Percentiles rank a stretch among this genome's conserved stretches.
Evolutionary conservation across 306 rosid genomes (phyloP).

Genomic region (Vigna angularis): DNA sequence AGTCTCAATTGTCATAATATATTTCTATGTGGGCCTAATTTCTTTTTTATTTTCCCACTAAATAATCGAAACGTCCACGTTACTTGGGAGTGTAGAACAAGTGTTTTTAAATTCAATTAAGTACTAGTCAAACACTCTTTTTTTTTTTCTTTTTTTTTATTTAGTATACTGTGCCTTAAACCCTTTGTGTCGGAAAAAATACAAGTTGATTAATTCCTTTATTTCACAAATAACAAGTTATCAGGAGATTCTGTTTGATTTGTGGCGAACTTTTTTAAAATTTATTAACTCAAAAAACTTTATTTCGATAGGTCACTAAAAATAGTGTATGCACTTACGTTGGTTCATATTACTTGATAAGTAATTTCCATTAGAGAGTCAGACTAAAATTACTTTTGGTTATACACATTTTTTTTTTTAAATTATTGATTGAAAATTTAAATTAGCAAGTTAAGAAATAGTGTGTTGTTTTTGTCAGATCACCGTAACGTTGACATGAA

Average conservation of each 20-base stretch:
- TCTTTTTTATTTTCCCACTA: constrained; percentile 1
- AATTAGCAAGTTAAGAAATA: too few relatives aligned
- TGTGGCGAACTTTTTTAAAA: not conserved
- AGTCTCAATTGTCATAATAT: constrained; percentile 10
- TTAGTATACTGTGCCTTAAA: not conserved
- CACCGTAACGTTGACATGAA: too few relatives aligned
- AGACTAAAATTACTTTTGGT: too few relatives aligned
- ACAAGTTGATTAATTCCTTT: not conserved
- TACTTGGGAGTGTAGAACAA: constrained; percentile 31
- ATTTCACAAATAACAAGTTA: not conserved
- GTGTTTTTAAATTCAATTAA: constrained; percentile 6
- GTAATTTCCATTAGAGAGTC: too few relatives aligned
- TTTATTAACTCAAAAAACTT: not conserved
- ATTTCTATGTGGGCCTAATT: constrained; percentile 33
- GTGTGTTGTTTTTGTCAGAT: too few relatives aligned
- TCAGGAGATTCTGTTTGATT: not conserved
- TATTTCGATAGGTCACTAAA: not conserved
- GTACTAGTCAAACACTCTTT: constrained; percentile 21
- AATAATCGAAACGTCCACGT: constrained; percentile 35
- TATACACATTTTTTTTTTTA: too few relatives aligned
- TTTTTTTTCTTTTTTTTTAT: not conserved
- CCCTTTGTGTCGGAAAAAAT: not conserved
- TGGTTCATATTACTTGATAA: too few relatives aligned
- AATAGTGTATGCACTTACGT: too few relatives aligned
- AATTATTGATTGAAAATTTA: too few relatives aligned